These are phyloP conservation scores for Pyrenophora seminiperda DNA, from an alignment of 2,329 filamentous ascomycete genomes.

Conservation along the genomic window DNA sequence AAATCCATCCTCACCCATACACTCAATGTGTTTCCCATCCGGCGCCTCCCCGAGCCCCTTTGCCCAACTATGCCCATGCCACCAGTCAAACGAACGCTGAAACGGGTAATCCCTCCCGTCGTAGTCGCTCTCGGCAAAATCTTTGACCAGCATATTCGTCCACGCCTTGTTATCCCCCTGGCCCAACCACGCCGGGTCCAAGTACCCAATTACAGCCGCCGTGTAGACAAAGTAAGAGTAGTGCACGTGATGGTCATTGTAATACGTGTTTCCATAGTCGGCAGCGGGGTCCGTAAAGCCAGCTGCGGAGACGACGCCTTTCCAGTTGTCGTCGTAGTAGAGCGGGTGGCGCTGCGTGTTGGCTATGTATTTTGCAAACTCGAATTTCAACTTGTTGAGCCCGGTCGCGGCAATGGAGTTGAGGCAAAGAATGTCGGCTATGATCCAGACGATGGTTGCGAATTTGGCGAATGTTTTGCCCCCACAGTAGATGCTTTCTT, in stretches of 20 bases:
- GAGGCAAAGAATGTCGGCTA: slow-evolving; percentile 64
- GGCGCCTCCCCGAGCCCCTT: slow-evolving; percentile 72
- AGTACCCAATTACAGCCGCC: slow-evolving; percentile 78
- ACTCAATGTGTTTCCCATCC: slow-evolving; percentile 86
- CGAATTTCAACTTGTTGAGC: slow-evolving; percentile 56
- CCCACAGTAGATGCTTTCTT: slow-evolving; percentile 90
- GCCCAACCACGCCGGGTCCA: slow-evolving; percentile 75
- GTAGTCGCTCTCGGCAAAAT: slow-evolving; percentile 80
- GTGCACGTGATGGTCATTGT: slow-evolving; percentile 71
- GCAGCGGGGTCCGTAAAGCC: slow-evolving; percentile 72
- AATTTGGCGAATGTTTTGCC: slow-evolving; percentile 63
- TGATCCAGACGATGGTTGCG: slow-evolving; percentile 52
- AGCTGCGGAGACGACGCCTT: slow-evolving; percentile 78
- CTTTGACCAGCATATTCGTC: slow-evolving; percentile 82
- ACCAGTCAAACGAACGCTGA: slow-evolving; percentile 89
- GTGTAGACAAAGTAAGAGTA: slow-evolving; percentile 87
- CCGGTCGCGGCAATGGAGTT: slow-evolving; percentile 56
- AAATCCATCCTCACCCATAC: slow-evolving; percentile 88
- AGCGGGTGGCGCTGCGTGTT: slow-evolving; percentile 56
- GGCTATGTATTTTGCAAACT: slow-evolving; percentile 54
- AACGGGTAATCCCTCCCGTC: slow-evolving; percentile 70
- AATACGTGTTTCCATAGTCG: slow-evolving; percentile 86
- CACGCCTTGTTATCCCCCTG: slow-evolving; percentile 70
- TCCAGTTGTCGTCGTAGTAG: slow-evolving; percentile 69
- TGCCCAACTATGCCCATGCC: slow-evolving; percentile 92